These are phyloP conservation scores for Hysterium pulicare DNA, from an alignment of 2,329 filamentous ascomycete genomes.

Conservation along the genomic window DNA sequence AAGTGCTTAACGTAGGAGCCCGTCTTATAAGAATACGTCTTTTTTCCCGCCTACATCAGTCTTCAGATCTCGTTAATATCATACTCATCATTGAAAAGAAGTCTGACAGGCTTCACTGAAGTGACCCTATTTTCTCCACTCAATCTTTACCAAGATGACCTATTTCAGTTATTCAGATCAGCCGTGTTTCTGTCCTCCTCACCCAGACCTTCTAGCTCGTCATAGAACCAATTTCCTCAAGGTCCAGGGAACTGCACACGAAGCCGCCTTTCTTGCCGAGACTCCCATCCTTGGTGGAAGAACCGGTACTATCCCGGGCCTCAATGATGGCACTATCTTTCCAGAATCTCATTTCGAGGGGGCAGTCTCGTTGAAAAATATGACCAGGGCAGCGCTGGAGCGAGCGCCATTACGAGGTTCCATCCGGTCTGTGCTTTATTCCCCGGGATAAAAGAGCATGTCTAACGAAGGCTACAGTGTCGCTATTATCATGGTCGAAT, in stretches of 20 bases:
- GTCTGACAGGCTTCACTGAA: no score
- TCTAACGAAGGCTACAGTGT: constrained; percentile 8
- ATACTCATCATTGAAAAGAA: no score
- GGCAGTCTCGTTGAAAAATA: constrained; percentile 12
- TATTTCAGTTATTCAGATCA: background rate
- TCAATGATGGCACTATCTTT: constrained; percentile 24
- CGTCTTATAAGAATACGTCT: no score
- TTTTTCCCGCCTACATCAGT: no score
- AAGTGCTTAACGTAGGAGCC: no score
- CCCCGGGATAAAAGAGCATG: background rate
- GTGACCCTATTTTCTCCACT: no score
- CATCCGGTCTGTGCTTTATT: constrained; percentile 11
- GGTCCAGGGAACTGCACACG: constrained; percentile 1
- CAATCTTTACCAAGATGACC: background rate
- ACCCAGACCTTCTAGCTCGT: constrained; percentile 15
- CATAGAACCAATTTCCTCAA: constrained; percentile 6
- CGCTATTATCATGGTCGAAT: constrained; percentile 20
- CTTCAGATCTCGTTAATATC: no score
- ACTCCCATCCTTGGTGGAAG: constrained; percentile 2
- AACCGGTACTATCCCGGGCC: constrained; percentile 8
- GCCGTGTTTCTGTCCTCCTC: constrained; percentile 18
- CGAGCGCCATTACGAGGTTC: constrained; percentile 14
- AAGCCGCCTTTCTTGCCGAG: background rate
- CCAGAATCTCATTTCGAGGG: constrained; percentile 13
- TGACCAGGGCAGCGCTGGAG: constrained; percentile 16